phyloP scores from a whole-genome alignment of 208 protist genomes.

The Vickermania ingenoplastis region DNA sequence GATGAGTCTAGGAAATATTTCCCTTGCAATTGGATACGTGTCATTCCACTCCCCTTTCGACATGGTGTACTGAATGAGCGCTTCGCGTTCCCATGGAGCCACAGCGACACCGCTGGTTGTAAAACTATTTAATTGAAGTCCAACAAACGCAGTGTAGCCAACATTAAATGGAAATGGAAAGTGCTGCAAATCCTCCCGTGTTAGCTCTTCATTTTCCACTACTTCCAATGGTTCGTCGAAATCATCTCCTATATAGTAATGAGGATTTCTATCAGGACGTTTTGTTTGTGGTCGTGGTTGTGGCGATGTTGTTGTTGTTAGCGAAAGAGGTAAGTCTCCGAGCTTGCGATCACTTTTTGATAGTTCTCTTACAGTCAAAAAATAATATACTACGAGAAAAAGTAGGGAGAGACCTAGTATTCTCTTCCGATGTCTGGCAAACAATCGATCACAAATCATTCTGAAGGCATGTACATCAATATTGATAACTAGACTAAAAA shows the following conservation, averaged over 20 bases:
- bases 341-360: too few species aligned
- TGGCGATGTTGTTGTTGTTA: too few species aligned
- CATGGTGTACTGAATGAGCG: neutral
- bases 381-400: too few species aligned
- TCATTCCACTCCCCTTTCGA: neutral
- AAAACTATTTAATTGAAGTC: neutral
- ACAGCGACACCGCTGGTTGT: neutral
- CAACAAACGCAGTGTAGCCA: neutral
- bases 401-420: too few species aligned
- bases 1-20: neutral
- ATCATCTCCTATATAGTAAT: conserved; percentile 20
- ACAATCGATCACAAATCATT: too few species aligned
- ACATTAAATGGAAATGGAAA: neutral
- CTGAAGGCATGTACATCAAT: too few species aligned
- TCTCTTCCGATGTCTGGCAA: too few species aligned
- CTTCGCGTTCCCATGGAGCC: neutral
- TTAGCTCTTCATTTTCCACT: neutral
- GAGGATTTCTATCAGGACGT: conserved; percentile 6
- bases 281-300: neutral
- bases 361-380: too few species aligned
- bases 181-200: neutral
- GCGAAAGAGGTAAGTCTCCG: too few species aligned
- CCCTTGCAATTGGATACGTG: neutral
- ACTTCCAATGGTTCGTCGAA: neutral
- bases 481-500: too few species aligned